Conservation (phyloP, 352 stramenopile genomes). For the Phytophthora citrophthora region DNA sequence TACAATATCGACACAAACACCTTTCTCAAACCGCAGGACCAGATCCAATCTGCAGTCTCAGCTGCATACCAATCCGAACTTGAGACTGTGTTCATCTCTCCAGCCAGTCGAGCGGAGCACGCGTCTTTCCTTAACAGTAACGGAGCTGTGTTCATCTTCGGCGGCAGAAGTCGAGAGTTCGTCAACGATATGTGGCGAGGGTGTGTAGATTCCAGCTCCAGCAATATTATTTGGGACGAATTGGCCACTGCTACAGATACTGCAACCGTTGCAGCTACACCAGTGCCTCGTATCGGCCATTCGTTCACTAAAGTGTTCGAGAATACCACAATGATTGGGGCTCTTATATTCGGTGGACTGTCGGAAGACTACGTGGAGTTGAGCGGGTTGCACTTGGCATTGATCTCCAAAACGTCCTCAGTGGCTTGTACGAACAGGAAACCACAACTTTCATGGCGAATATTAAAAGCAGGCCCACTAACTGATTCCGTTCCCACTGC, state of each 20-base stretch:
- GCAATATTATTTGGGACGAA: conserved; percentile 59
- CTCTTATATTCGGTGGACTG: conserved; percentile 57
- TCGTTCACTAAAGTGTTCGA: conserved; percentile 66
- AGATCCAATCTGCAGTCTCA: conserved; percentile 53
- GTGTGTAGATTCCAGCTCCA: conserved; percentile 49
- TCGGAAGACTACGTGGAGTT: conserved; percentile 55
- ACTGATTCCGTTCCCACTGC: conserved; percentile 29
- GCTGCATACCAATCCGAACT: conserved; percentile 25
- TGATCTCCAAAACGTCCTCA: conserved; percentile 44
- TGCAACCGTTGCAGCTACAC: conserved; percentile 32
- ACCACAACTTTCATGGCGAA: conserved; percentile 51
- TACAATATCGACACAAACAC: conserved; percentile 48
- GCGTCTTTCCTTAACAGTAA: conserved; percentile 44
- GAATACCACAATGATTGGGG: conserved; percentile 46
- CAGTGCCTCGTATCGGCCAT: conserved; percentile 57
- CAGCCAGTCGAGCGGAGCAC: conserved; percentile 65
- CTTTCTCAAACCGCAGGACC: conserved; percentile 53
- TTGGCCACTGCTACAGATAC: conserved; percentile 45
- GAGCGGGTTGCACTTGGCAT: conserved; percentile 45
- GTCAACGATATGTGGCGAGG: conserved; percentile 69
- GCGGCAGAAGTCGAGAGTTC: conserved; percentile 61
- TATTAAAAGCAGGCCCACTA: conserved; percentile 23
- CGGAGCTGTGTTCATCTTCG: conserved; percentile 56
- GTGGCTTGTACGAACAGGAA: conserved; percentile 21
- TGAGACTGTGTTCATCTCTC: conserved; percentile 65